phyloP scores from a whole-genome alignment of 176 grass and related monocot species.

The Oryza coarctata region DNA sequence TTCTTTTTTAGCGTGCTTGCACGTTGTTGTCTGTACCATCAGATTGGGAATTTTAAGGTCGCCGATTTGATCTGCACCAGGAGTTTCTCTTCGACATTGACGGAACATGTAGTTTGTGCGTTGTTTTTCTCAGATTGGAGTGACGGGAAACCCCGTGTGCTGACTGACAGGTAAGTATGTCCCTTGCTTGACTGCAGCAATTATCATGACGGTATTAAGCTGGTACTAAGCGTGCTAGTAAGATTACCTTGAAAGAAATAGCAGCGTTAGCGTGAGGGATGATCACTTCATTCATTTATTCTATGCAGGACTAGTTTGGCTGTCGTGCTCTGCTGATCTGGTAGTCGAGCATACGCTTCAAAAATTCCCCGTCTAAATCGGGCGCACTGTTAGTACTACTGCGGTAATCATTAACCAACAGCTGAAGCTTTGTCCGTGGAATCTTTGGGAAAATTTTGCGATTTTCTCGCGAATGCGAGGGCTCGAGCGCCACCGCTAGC shows the following conservation, averaged over 20 bases:
- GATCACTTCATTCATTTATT: not conserved
- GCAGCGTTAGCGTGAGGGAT: not conserved
- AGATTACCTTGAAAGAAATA: not conserved
- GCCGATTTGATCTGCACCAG: constrained; percentile 32
- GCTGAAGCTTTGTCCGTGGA: not conserved
- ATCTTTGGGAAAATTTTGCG: not conserved
- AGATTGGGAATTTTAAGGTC: constrained; percentile 43
- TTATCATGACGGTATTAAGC: not conserved
- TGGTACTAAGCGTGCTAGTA: not conserved
- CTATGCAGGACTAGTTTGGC: not conserved
- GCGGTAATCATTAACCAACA: not conserved
- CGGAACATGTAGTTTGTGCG: not conserved
- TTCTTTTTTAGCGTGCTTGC: not conserved
- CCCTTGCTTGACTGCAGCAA: not conserved
- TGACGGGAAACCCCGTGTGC: not conserved
- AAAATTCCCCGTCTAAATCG: not conserved
- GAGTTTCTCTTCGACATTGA: not conserved
- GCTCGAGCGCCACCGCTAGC: not conserved
- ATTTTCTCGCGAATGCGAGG: not conserved
- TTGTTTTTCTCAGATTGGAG: not conserved
- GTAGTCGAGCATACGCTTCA: not conserved
- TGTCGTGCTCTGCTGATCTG: not conserved
- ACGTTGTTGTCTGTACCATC: constrained; percentile 19
- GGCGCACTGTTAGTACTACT: not conserved
- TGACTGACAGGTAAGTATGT: not conserved